Conservation (phyloP, 192 early-diverging fungal species). For the Chytriomyces sp. region DNA sequence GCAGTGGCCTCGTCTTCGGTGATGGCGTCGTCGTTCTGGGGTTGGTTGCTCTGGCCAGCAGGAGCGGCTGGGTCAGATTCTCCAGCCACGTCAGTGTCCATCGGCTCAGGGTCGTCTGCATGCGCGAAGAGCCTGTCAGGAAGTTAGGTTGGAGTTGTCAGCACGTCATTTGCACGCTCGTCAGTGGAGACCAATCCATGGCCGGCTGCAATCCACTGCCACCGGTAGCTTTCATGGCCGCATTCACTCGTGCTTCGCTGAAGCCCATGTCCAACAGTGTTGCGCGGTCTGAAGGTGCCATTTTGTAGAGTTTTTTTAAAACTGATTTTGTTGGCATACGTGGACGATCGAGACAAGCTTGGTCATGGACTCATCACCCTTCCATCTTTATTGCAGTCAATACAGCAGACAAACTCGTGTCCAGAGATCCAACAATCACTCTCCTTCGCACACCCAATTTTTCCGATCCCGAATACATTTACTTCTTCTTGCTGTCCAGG, state of each 20-base stretch:
- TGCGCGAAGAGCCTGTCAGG: slow-evolving; percentile 64
- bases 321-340: too few relatives aligned
- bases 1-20: slow-evolving; percentile 70
- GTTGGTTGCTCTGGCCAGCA: background rate
- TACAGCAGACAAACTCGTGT: too few relatives aligned
- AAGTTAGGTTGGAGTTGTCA: too few relatives aligned
- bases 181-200: slow-evolving; percentile 74
- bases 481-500: slow-evolving; percentile 37
- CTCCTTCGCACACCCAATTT: too few relatives aligned
- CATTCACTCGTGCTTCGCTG: slow-evolving; percentile 63
- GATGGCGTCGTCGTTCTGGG: slow-evolving; percentile 17
- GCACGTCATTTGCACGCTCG: too few relatives aligned
- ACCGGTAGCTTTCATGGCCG: slow-evolving; percentile 72
- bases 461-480: background rate
- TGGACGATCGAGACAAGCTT: too few relatives aligned
- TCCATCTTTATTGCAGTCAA: too few relatives aligned
- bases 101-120: slow-evolving; percentile 69
- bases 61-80: background rate
- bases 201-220: slow-evolving; percentile 82
- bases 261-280: slow-evolving; percentile 73
- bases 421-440: too few relatives aligned
- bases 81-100: slow-evolving; percentile 42
- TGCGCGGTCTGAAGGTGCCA: slow-evolving; percentile 38
- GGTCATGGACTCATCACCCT: too few relatives aligned
- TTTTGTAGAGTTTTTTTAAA: too few relatives aligned